These are phyloP conservation scores for Cystobasidium tubakii DNA, from an alignment of 768 basidiomycete genomes.

Conservation along the genomic window DNA sequence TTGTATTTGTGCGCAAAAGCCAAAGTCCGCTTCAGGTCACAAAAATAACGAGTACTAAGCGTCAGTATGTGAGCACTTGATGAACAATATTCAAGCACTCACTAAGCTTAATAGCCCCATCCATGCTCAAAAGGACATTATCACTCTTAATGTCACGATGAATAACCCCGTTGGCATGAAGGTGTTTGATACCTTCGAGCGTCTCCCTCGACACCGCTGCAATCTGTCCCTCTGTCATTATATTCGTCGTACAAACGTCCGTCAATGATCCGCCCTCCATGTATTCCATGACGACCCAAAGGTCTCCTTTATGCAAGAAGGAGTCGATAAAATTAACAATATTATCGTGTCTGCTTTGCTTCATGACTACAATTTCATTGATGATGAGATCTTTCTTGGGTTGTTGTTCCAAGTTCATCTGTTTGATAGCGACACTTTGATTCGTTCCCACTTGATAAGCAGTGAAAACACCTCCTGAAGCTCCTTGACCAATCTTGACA, in stretches of 20 bases:
- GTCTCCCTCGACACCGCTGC: conserved; percentile 92
- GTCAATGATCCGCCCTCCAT: conserved; percentile 95
- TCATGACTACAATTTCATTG: conserved; percentile 97
- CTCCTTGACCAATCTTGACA: conserved; percentile 96
- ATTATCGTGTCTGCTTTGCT: conserved; percentile 89
- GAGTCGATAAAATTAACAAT: conserved; percentile 78
- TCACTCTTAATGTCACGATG: conserved; percentile 93
- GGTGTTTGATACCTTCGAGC: conserved; percentile 78
- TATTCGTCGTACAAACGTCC: conserved; percentile 87
- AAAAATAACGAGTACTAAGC: conserved; percentile 50
- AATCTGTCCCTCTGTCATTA: conserved; percentile 98
- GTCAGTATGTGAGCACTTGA: conserved; percentile 48
- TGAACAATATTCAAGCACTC: too few relatives aligned
- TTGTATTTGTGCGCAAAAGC: conserved; percentile 84
- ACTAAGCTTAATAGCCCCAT: conserved; percentile 97
- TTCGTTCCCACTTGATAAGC: conserved; percentile 96
- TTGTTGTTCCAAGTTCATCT: conserved; percentile 99
- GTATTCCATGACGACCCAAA: conserved; percentile 99
- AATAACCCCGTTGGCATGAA: conserved; percentile 92
- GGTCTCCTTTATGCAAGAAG: conserved; percentile 87
- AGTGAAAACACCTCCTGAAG: conserved; percentile 95
- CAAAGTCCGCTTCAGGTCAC: conserved; percentile 75
- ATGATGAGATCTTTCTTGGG: conserved; percentile 95
- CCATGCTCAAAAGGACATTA: conserved; percentile 75
- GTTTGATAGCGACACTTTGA: conserved; percentile 92